Evolutionary conservation across 2,329 filamentous ascomycete species (phyloP), one percentile per base, ranked within the genome.

Genomic region (Alternaria gansuensis): DNA sequence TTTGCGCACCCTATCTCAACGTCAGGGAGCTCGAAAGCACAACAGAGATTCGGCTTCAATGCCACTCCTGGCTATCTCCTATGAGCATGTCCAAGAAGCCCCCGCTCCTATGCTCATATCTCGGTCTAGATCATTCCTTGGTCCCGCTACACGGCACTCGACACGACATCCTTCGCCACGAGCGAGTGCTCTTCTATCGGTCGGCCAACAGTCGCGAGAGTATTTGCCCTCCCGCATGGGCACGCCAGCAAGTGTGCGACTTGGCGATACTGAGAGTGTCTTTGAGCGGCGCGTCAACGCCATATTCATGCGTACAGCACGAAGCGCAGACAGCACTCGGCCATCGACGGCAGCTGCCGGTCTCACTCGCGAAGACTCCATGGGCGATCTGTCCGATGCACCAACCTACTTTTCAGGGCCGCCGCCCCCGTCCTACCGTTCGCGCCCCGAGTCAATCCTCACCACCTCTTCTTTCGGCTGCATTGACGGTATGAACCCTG

Each of bases 391-490:
- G 7, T 77, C 75, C 1, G 74, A 75, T 48, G 68, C 68, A 2
- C 74, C 75, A 0, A 74, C 74, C 0, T 77, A 75, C 61, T 71
- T 63, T 41, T 69, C 75, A 0, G 74, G 74, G 17, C 63, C 55
- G 10, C 68, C 67, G 23, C 75, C 74, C 9, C 75, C 75, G n/a
- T 74, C 74, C 0, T 77, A 77, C 54, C 67, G 68, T 23, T 75
- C 75, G 13, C 70, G 65, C 3, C 62, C 72, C 7, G 69, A 57
- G 3, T 77, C 75, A n/a, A 57, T 71, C 2, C 57, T 68, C 41
- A 70, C 70, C 3, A 75, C 69, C 7, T 76, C 75, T 10, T 76
- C 75, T 3, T 77, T 77, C 39, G 75, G 74, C 5, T 77, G 74
- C 49, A 67, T 76, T 9, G 74, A 77, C 48, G 74, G 72, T 4